phyloP scores from a whole-genome alignment of 1,139 yeast species.

The Taiozyma sp. region DNA sequence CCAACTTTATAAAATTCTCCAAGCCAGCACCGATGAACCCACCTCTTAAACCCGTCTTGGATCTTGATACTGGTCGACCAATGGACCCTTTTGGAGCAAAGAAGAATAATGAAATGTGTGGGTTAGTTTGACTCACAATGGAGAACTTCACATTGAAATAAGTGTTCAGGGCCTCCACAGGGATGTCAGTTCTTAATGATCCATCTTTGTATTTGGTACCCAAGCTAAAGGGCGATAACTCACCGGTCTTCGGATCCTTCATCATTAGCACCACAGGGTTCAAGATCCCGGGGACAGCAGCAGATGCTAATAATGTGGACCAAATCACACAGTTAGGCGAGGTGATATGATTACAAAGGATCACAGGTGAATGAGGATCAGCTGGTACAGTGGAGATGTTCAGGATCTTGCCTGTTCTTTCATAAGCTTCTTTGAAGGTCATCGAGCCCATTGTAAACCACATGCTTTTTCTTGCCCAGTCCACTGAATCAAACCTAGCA shows the following conservation, averaged over 20 bases:
- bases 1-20: slow-evolving; percentile 67
- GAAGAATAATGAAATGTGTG: slow-evolving; percentile 72
- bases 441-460: slow-evolving; percentile 73
- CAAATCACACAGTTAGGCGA: slow-evolving; percentile 82
- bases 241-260: slow-evolving; percentile 43
- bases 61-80: slow-evolving; percentile 70
- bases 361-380: slow-evolving; percentile 79
- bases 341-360: slow-evolving; percentile 71
- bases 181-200: slow-evolving; percentile 58
- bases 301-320: slow-evolving; percentile 72
- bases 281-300: slow-evolving; percentile 83
- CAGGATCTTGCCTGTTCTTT: slow-evolving; percentile 63
- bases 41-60: slow-evolving; percentile 65
- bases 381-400: slow-evolving; percentile 80
- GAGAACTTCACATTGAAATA: slow-evolving; percentile 75
- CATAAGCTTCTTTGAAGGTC: slow-evolving; percentile 68
- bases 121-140: slow-evolving; percentile 78
- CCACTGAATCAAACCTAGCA: slow-evolving; percentile 70
- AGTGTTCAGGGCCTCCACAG: slow-evolving; percentile 65
- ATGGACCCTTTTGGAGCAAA: slow-evolving; percentile 81
- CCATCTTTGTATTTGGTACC: slow-evolving; percentile 75
- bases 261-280: slow-evolving; percentile 80
- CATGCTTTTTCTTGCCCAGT: slow-evolving; percentile 65
- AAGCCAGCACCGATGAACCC: slow-evolving; percentile 73
- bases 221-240: slow-evolving; percentile 62